Evolutionary conservation across 108 stramenopile genomes (phyloP).

Genomic region (Asterionellopsis glacialis): DNA sequence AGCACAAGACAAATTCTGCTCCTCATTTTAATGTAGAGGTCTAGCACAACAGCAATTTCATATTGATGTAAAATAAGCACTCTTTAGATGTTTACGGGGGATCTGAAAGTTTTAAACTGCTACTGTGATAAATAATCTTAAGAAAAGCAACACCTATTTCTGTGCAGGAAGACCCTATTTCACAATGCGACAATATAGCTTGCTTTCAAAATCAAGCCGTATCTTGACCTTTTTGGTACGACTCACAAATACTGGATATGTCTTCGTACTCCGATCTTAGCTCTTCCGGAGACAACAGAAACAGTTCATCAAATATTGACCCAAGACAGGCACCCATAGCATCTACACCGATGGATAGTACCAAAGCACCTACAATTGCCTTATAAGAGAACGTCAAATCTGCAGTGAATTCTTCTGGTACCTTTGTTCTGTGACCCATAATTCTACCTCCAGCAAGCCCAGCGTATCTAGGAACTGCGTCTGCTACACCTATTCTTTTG

Average conservation of each 20-base stretch:
- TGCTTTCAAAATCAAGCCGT: no score
- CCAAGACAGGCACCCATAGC: conserved; percentile 30
- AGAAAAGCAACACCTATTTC: no score
- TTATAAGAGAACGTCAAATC: conserved; percentile 54
- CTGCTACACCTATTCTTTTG: not conserved
- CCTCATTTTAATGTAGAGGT: no score
- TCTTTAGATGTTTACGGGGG: no score
- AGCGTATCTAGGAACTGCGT: conserved; percentile 22
- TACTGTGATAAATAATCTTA: no score
- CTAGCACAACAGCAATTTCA: no score
- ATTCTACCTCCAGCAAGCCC: conserved; percentile 53
- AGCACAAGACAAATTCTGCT: no score
- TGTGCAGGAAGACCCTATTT: no score
- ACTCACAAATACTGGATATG: no score
- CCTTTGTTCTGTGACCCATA: conserved; percentile 24
- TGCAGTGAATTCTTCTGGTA: conserved; percentile 23
- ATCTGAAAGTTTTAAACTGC: no score
- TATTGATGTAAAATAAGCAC: no score
- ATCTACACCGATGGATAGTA: conserved; percentile 39
- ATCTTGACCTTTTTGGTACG: conserved; percentile 3
- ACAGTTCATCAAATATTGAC: conserved; percentile 38
- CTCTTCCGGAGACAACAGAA: conserved; percentile 45
- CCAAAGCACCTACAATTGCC: conserved; percentile 46
- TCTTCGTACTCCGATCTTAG: conserved; percentile 1
- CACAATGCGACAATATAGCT: no score